Evolutionary conservation across 2,329 filamentous ascomycete genomes (phyloP), one percentile per base, ranked within the genome.

Genomic region (Fusarium fujikuroi): DNA sequence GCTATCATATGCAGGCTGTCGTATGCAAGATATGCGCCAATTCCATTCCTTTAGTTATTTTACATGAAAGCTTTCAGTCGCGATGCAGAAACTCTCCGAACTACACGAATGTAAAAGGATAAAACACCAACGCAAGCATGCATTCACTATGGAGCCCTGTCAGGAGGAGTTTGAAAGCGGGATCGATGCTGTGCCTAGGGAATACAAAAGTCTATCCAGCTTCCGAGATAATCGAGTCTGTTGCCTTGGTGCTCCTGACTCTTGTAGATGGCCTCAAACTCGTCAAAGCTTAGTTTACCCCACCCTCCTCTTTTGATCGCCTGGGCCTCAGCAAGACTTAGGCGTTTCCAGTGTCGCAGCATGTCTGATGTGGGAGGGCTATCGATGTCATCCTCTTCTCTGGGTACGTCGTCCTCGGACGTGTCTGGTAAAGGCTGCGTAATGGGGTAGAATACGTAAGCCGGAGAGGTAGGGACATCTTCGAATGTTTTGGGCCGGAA

Each of bases 161-260:
- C 28, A 44, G 36, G 21, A 43, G 19, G 28, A 23, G 30, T 59
- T 39, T 19, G 14, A 60, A 36, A 25, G 42, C 43, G 30, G 25
- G 15, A 42, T 59, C 44, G 34, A 34, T 50, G 44, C 37, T 16
- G 14, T 25, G 44, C 36, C 80, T 85, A 90, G 19, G 90, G 90
- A 74, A 92, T 91, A 80, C 90, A 92, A 80, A 92, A 91, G 80
- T 98, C 95, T 81, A 98, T 93, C 95, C 95, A 98, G 77, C 90
- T 93, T 67, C 93, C 93, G 52, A 98, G 86, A 81, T 97, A 95
- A 75, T 93, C 93, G 69, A 95, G 86, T 60, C 92, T 84, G 78
- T 90, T 90, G 19, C 87, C 88, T 34, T 85, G 83, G 30, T 90
- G 89, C 73, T 91, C 89, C 71, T 91, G 87, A n/a, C 86, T 86